phyloP scores from a whole-genome alignment of 2,329 filamentous ascomycete genomes.

The Colletotrichum scovillei region DNA sequence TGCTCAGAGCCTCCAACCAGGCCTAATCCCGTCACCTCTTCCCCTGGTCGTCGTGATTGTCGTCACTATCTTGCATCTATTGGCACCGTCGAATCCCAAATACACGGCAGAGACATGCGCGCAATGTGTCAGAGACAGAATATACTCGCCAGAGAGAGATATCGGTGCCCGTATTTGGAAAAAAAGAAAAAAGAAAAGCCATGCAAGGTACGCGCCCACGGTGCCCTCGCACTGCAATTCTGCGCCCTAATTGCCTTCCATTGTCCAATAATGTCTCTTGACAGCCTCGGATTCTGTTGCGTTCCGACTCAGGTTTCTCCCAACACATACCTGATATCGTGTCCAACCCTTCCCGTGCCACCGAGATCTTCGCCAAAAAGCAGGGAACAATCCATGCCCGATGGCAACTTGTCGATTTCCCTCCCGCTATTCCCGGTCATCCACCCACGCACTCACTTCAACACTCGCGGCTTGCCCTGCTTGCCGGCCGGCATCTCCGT shows the following conservation, averaged over 20 bases:
- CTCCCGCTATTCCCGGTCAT: conserved; percentile 6
- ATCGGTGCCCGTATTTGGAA: background rate
- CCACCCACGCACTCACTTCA: background rate
- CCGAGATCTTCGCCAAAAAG: conserved; percentile 4
- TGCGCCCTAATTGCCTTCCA: background rate
- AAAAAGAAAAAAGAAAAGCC: background rate
- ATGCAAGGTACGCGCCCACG: conserved; percentile 12
- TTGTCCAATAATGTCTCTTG: conserved; percentile 14
- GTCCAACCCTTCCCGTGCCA: background rate
- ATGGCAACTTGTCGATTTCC: background rate
- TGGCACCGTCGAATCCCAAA: conserved; percentile 5
- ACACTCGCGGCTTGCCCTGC: background rate
- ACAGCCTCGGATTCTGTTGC: conserved; percentile 7
- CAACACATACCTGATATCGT: conserved; percentile 13
- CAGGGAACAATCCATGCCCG: conserved; percentile 19
- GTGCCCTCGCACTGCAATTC: background rate
- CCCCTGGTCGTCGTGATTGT: background rate
- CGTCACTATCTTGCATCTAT: background rate
- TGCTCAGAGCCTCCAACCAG: conserved; percentile 13
- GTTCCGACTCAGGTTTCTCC: conserved; percentile 11
- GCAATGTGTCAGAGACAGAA: background rate
- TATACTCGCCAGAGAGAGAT: conserved; percentile 1
- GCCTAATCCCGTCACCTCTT: background rate
- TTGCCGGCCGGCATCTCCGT: conserved; percentile 9
- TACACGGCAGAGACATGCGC: conserved; percentile 15